Base-by-base conservation (phyloP, 2,329 filamentous ascomycete species). In the Elsinoe australis region DNA sequence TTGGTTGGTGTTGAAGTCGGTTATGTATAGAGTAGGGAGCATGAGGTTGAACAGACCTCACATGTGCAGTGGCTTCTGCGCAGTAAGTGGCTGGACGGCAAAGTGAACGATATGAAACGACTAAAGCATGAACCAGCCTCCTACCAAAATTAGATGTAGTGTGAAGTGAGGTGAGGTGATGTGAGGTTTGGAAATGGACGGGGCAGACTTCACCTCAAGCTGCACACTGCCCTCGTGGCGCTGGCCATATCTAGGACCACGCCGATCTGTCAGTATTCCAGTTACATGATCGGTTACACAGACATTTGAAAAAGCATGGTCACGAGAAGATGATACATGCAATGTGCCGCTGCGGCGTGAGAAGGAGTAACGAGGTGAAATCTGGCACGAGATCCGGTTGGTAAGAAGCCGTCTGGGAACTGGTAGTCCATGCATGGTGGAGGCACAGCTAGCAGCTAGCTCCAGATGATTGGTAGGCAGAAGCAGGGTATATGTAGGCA, bases 71-170 rank as follows among this genome's bases (percentile, higher is more conserved):
- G n/a, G n/a, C n/a, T n/a, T n/a, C n/a, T 32, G 39, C 39, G 39
- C 39, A 44, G 39, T 24, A 44, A 17, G 39, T 44, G 39, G 39
- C 39, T 44, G 26, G 39, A 44, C 39, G 39, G 26, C 5, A 32
- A 15, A 19, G 26, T 31, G 17, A 18, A 26, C 12, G 26, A 29
- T 6, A 32, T 44, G 39, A 44, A 44, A 44, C 39, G n/a, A 19
- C 12, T 10, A 17, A 32, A 18, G 24, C 26, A 44, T 44, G n/a
- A 7, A 44, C 39, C 39, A 44, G 39, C 39, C 39, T 44, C 39
- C 32, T 28, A 24, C 39, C 29, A 19, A 24, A 44, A 29, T 21
- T 5, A 10, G 19, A 44, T 31, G 39, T 32, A 9, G 14, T 19
- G 39, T 17, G 18, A 15, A 17, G 26, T 12, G n/a, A 21, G n/a